Percentiles rank a stretch among this genome's conserved stretches.
phyloP scores from a whole-genome alignment of 2,329 filamentous ascomycete genomes.

The Aspergillus sp. region DNA sequence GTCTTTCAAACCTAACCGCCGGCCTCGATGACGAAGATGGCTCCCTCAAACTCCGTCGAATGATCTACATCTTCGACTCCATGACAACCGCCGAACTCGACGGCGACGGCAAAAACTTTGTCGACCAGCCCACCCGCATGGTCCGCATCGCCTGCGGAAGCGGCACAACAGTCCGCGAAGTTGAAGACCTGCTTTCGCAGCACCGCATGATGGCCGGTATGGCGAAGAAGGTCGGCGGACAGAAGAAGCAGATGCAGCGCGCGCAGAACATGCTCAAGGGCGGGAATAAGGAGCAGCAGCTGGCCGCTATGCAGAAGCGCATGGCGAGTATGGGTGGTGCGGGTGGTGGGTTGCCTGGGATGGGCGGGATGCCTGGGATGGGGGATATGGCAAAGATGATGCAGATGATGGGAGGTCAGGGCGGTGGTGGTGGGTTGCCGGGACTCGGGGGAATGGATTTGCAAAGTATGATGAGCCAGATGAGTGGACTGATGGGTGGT shows the following conservation, averaged over 20 bases:
- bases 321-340: constrained; percentile 85
- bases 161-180: constrained; percentile 83
- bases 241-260: constrained; percentile 95
- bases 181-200: constrained; percentile 95
- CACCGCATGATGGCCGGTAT: constrained; percentile 98
- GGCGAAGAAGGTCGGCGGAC: constrained; percentile 98
- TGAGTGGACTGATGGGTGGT: constrained; percentile 57
- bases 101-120: constrained; percentile 87
- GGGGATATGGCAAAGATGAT: constrained; percentile 88
- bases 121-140: constrained; percentile 87
- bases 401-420: constrained; percentile 74
- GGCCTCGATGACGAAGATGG: constrained; percentile 97
- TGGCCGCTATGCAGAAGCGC: constrained; percentile 95
- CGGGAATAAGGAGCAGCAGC: constrained; percentile 83
- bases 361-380: constrained; percentile 69
- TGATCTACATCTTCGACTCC: constrained; percentile 98
- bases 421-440: constrained; percentile 61
- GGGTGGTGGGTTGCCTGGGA: constrained; percentile 50
- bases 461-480: constrained; percentile 69
- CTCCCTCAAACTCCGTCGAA: constrained; percentile 84
- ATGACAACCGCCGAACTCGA: constrained; percentile 97
- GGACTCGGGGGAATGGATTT: constrained; percentile 51
- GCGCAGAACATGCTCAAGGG: constrained; percentile 87
- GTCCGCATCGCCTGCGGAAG: constrained; percentile 84
- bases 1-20: constrained; percentile 86